Evolutionary conservation across 192 early-diverging fungal genomes (phyloP), one percentile per base, ranked within the genome.

Genomic region (Irineochytrium annulatum): DNA sequence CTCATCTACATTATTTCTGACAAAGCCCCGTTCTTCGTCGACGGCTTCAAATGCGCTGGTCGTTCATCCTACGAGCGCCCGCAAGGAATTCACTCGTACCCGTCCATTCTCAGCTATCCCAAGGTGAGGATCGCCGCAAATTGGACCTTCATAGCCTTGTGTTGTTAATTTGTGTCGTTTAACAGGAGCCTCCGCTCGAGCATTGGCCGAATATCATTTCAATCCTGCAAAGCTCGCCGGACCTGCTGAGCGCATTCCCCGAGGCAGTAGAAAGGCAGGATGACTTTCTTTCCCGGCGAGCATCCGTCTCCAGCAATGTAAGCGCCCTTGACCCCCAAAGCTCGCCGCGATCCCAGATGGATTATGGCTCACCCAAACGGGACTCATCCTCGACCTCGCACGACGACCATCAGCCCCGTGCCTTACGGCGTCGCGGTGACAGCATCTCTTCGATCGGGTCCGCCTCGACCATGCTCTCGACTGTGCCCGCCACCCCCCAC

Each of bases 121-220:
- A 5, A 37, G 30, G 63, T 65, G 58, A 46, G 56, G 32, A 13
- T 19, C 19, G 20, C 43, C 19, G 29, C 19, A 22, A 26, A 55
- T 2, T 8, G 51, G 34, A 17, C 33, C 17, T 27, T 26, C 4
- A 1, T 0, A 16, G 20, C 57, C 13, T 52, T 11, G n/a, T 33
- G 20, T 26, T n/a, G 31, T 32, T 61, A 46, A 22, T 55, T 22
- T 57, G 17, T 14, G 30, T 3, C 26, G 34, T 2, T 4, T 51
- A 19, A 19, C 37, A 67, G 58, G 66, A 62, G 3, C 52, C 66
- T 3, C 60, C 59, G 1, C 16, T 43, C 3, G 60, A 61, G 20
- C 66, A 68, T 28, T 68, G 66, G 66, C 66, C 66, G 14, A 68
- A 68, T 34, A 55, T 68, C 27, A 44, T 68, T 17, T 68, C 59